Evolutionary conservation across 2,329 filamentous ascomycete species (phyloP), one percentile per base, ranked within the genome.

Genomic region (Trichoderma atrobrunneum): DNA sequence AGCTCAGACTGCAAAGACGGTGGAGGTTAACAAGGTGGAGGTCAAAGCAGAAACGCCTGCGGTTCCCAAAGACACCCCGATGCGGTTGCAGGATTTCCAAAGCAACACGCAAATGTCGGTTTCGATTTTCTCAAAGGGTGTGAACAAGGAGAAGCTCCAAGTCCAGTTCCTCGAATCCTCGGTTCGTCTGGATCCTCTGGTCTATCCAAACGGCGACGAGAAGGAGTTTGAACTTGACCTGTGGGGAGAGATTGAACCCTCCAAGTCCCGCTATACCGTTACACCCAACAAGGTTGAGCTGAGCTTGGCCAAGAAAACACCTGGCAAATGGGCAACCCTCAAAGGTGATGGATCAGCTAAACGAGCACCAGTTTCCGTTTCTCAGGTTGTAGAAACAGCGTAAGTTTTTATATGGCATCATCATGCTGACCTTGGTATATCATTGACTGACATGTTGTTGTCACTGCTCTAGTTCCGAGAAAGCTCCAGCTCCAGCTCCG

Each of bases 231-330:
- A 90, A 21, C 90, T 87, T 3, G 74, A 92, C 7, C 87, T 95
- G 4, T 94, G 87, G 79, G 89, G 87, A 16, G 79, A 86, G 11
- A 90, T 97, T 76, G 87, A 93, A 67, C 81, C 88, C 0, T 77
- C 85, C 1, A 81, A 85, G 36, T 93, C 89, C 24, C 91, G 85
- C 59, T 88, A 84, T 75, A 87, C 85, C 1, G 87, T 97, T 69
- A 91, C 92, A 56, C 86, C 91, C 1, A 93, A 90, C 77, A 97
- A 97, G 80, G 86, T 97, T 69, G 94, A 97, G 80, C 84, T 97
- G 48, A 87, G 84, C 12, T 86, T 97, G 18, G 86, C 86, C 73
- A 97, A 97, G 81, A 84, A 86, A 54, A 85, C 80, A 1, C 81
- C 87, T 0, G 91, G 91, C 7, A 95, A 93, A 79, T 96, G 93